Evolutionary conservation across 2,329 filamentous ascomycete species (phyloP), one percentile per base, ranked within the genome.

Genomic region (Calonectria hawksworthii): DNA sequence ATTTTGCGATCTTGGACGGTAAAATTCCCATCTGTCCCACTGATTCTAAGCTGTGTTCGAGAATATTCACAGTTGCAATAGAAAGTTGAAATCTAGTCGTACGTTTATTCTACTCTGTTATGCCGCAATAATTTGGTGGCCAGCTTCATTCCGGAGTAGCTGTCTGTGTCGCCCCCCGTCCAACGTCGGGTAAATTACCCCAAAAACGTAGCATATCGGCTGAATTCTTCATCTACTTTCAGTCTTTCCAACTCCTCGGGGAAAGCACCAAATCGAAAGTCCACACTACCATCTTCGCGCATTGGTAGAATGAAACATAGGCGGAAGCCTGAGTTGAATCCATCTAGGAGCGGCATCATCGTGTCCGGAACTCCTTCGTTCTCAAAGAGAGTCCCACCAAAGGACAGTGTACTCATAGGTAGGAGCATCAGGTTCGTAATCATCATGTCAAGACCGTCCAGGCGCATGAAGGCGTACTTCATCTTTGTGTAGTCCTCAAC

Each of bases 191-290:
- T n/a, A n/a, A n/a, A 32, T 32, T 32, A 32, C 8, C 30, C 30
- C 30, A 32, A 32, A 32, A 51, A 51, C 4, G 50, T 51, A 16
- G 78, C 82, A 73, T 79, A 82, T 64, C 73, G 71, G 9, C 67
- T 77, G 64, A 83, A 83, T 61, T 83, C 81, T 0, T 80, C 67
- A 59, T 83, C 82, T 14, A 28, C 59, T 52, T 56, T 50, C 2
- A 83, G 41, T 73, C 81, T 78, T 3, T 80, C 77, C 67, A 83
- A 69, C 75, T 83, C 83, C 66, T 83, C 80, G 0, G 79, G 79
- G 30, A 77, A 74, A 0, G 81, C 75, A 11, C 82, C 81, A 8
- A 83, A 38, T 1, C 82, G 71, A 1, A 83, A 66, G 71, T 84
- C 82, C 6, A 83, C 80, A 2, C 78, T 78, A 5, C 82, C 80